These are phyloP conservation scores for Globisporangium parvum DNA, from an alignment of 352 stramenopile genomes.

Conservation along the genomic window DNA sequence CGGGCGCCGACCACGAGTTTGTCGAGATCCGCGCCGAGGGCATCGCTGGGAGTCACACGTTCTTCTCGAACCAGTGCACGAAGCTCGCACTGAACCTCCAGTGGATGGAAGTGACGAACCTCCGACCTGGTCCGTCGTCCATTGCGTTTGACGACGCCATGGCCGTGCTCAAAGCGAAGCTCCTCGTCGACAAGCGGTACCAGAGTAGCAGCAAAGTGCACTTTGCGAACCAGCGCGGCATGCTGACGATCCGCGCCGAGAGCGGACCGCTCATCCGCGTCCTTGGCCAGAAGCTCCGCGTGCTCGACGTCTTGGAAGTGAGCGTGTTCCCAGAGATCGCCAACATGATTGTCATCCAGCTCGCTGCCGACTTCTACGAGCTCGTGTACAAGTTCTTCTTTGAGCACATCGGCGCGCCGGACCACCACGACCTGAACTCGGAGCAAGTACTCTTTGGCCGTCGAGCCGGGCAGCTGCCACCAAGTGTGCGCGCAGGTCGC, in stretches of 20 bases:
- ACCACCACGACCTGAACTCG: slow-evolving; percentile 27
- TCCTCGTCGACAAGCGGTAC: slow-evolving; percentile 55
- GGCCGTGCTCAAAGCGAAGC: slow-evolving; percentile 60
- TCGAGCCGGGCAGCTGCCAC: slow-evolving; percentile 14
- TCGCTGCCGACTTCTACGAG: slow-evolving; percentile 77
- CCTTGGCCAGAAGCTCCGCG: slow-evolving; percentile 59
- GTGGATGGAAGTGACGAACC: slow-evolving; percentile 80
- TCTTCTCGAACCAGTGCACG: slow-evolving; percentile 61
- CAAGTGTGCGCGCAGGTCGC: background rate
- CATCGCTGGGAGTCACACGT: slow-evolving; percentile 59
- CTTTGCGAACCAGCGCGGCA: slow-evolving; percentile 50
- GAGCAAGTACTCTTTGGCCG: slow-evolving; percentile 62
- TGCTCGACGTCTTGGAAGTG: slow-evolving; percentile 73
- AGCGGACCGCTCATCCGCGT: slow-evolving; percentile 61
- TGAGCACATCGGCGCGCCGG: slow-evolving; percentile 25
- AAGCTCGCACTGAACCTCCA: slow-evolving; percentile 74
- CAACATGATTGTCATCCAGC: slow-evolving; percentile 83
- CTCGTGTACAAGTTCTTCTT: slow-evolving; percentile 87
- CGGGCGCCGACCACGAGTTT: slow-evolving; percentile 62
- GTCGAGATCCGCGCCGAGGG: slow-evolving; percentile 59
- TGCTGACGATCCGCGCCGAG: slow-evolving; percentile 69
- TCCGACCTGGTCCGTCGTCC: slow-evolving; percentile 64
- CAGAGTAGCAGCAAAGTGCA: slow-evolving; percentile 24
- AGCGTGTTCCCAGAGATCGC: slow-evolving; percentile 78
- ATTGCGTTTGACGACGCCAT: slow-evolving; percentile 73